A percentile compares a stretch with the other conserved stretches of the same genome.
These are phyloP conservation scores for Paradendryphiella salina DNA, from an alignment of 2,329 filamentous ascomycete species.

Conservation along the genomic window DNA sequence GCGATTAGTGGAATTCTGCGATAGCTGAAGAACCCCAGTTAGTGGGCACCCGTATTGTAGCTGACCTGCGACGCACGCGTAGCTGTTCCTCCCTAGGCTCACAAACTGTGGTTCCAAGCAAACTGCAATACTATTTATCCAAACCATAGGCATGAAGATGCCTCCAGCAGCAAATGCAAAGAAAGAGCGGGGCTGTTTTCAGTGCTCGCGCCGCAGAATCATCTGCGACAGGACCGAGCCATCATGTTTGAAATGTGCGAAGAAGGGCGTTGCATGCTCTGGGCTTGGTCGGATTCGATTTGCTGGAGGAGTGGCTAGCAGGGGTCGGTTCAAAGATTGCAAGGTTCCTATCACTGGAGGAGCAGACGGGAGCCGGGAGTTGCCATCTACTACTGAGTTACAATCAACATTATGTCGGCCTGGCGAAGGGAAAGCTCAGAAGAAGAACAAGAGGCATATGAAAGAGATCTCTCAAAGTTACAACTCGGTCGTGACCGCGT, in stretches of 20 bases:
- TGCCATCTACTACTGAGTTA: not conserved
- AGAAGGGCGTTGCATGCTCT: slow-evolving; percentile 47
- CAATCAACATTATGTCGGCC: not conserved
- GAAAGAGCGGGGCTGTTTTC: slow-evolving; percentile 39
- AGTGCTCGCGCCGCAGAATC: slow-evolving; percentile 47
- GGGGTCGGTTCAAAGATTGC: slow-evolving; percentile 23
- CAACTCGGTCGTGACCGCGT: not conserved
- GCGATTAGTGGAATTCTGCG: no score
- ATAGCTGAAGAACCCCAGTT: no score
- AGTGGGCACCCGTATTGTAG: no score
- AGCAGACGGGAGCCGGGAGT: not conserved
- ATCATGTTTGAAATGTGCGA: slow-evolving; percentile 47
- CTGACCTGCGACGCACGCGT: no score
- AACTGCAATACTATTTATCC: no score
- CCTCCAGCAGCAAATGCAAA: no score
- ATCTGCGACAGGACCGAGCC: slow-evolving; percentile 49
- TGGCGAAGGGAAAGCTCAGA: not conserved
- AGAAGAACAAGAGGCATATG: no score
- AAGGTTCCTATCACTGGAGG: slow-evolving; percentile 14
- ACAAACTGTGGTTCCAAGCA: no score
- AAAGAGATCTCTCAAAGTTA: not conserved
- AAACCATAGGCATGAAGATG: no score
- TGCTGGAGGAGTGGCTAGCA: slow-evolving; percentile 34
- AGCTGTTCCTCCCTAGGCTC: no score
- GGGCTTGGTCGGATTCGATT: slow-evolving; percentile 48